Base-by-base conservation (phyloP, 371 early-diverging fungal species). In the Lichtheimia corymbifera region DNA sequence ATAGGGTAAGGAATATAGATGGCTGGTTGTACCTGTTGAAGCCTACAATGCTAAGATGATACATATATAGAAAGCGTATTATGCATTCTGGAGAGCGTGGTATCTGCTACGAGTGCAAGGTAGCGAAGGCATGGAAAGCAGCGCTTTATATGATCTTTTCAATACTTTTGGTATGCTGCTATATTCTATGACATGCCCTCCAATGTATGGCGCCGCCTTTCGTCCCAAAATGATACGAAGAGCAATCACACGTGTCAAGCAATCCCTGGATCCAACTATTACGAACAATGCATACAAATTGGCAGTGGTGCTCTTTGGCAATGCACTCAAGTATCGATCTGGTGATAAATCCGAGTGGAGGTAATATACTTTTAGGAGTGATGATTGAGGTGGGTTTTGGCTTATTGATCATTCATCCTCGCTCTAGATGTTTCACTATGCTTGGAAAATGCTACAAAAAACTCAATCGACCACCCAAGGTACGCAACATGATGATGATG, bases 181-280 rank as follows among this genome's bases (percentile, higher is more conserved):
- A 14, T 85, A 88, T 59, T 75, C 84, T 9, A 90, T 90, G 59
- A 71, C 79, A n/a, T 78, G 86, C 2, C 66, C 77, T 18, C 92
- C 92, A 2, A 89, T 92, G 88, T 62, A 72, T n/a, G 83, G 85
- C 72, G 74, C 73, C 41, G 86, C 88, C 0, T 70, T 83, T 43
- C 53, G 62, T 50, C 49, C 57, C 7, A 49, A 64, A 40, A 28
- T 20, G 52, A 17, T 40, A 17, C 54, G 53, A 15, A 49, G 60
- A 6, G 53, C 28, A 6, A 24, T 74, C 27, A 53, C 15, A 61
- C 67, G 24, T 66, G 72, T 5, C 45, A 63, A 63, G 20, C 63
- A 63, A 35, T 59, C 56, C 2, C 52, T 12, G 5, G 54, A 43
- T 17, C 54, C 44, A 2, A 66, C 70, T 3, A 68, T 71, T 17